phyloP scores from a whole-genome alignment of 352 stramenopile genomes.

The Pythium plurisporium region DNA sequence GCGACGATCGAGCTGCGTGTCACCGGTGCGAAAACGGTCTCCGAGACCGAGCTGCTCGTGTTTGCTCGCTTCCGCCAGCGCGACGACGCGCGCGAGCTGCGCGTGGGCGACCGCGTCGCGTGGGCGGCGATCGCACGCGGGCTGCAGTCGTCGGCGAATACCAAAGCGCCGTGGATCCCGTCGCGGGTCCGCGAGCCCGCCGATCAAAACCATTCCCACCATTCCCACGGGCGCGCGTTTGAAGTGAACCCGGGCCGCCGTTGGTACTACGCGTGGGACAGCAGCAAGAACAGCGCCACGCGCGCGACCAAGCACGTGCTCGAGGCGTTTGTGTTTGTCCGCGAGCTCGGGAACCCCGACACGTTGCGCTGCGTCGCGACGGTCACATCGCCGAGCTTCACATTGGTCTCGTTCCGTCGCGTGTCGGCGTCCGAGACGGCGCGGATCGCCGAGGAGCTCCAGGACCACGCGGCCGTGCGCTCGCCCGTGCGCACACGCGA shows the following conservation, averaged over 20 bases:
- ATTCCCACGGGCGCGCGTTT: neutral
- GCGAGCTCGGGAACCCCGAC: neutral
- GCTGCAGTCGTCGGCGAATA: conserved; percentile 5
- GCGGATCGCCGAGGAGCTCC: conserved; percentile 7
- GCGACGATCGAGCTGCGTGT: conserved; percentile 25
- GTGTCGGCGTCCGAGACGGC: conserved; percentile 6
- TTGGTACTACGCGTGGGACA: conserved; percentile 21
- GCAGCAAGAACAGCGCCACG: conserved; percentile 9
- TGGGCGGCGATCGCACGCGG: neutral
- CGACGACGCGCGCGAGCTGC: neutral
- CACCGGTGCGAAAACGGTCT: neutral
- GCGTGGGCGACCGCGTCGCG: neutral
- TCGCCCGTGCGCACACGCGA: neutral
- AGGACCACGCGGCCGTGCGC: neutral
- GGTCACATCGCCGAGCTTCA: conserved; percentile 8
- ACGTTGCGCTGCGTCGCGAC: neutral
- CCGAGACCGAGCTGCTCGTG: neutral
- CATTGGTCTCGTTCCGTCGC: conserved; percentile 11
- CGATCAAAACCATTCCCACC: neutral
- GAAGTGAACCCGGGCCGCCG: conserved; percentile 11
- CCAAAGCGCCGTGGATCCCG: conserved; percentile 10
- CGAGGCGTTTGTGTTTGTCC: conserved; percentile 9
- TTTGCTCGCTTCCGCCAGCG: conserved; percentile 9
- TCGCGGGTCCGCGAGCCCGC: neutral
- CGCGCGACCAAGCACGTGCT: conserved; percentile 19